Evolutionary conservation across 176 grass and related monocot species (phyloP).

Genomic region (Pontederia paniculata): DNA sequence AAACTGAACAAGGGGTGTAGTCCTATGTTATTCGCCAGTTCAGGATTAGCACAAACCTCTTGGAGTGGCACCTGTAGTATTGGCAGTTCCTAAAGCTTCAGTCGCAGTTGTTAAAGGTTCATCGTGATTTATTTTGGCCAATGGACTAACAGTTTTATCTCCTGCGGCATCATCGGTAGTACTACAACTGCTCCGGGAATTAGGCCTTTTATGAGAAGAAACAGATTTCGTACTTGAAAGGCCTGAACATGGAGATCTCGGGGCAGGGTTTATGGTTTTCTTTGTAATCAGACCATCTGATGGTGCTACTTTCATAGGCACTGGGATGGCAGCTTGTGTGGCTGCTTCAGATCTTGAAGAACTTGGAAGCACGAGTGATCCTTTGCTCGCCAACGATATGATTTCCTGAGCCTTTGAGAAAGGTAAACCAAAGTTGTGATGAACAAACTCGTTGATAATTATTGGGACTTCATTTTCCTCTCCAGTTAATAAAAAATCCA

Average conservation of each 20-base stretch:
- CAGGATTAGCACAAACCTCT: too few relatives aligned
- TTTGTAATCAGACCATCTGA: slow-evolving; percentile 8
- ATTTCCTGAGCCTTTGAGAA: slow-evolving; percentile 24
- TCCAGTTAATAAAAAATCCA: slow-evolving; percentile 6
- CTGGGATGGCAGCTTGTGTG: not conserved
- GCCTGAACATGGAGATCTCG: not conserved
- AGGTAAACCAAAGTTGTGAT: not conserved
- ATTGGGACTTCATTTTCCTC: slow-evolving; percentile 1
- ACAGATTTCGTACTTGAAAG: not conserved
- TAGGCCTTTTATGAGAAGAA: not conserved
- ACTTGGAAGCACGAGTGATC: slow-evolving; percentile 5
- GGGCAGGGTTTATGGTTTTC: slow-evolving; percentile 1
- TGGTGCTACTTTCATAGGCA: slow-evolving; percentile 1
- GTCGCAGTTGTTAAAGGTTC: too few relatives aligned
- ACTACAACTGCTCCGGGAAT: not conserved
- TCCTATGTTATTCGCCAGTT: too few relatives aligned
- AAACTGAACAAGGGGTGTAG: too few relatives aligned
- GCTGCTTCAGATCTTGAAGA: slow-evolving; percentile 6
- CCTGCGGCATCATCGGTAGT: too few relatives aligned
- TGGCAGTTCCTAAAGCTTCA: too few relatives aligned
- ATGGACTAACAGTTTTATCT: too few relatives aligned
- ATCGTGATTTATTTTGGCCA: too few relatives aligned
- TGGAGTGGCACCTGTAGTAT: too few relatives aligned
- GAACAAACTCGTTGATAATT: not conserved
- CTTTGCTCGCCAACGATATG: slow-evolving; percentile 16